Conservation (phyloP, 2,329 filamentous ascomycete species). For the Penicillium fuscoglaucum region DNA sequence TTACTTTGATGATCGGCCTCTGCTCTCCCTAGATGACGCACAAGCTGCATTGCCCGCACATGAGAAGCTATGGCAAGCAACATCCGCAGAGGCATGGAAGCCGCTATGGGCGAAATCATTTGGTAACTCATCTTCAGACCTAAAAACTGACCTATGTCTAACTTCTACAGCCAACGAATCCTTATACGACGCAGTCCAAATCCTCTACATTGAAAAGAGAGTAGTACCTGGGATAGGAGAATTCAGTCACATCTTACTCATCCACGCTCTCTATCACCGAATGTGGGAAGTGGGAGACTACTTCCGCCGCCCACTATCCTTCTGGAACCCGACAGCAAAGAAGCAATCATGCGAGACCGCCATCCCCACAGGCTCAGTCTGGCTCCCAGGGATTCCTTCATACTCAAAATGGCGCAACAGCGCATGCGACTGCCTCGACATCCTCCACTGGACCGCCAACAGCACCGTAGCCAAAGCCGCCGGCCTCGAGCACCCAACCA, state of each 20-base stretch:
- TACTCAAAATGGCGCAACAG: slow-evolving; percentile 51
- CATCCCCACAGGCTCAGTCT: slow-evolving; percentile 41
- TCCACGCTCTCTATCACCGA: slow-evolving; percentile 53
- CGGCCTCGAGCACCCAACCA: slow-evolving; percentile 56
- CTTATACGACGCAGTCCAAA: slow-evolving; percentile 46
- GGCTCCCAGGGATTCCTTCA: slow-evolving; percentile 50
- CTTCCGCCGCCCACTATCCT: slow-evolving; percentile 47
- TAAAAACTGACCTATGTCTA: not conserved
- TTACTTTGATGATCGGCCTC: slow-evolving; percentile 38
- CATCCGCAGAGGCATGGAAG: slow-evolving; percentile 37
- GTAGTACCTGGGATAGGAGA: slow-evolving; percentile 49
- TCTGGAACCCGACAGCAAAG: slow-evolving; percentile 47
- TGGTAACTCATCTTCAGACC: slow-evolving; percentile 18
- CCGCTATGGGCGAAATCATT: slow-evolving; percentile 22
- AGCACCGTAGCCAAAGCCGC: slow-evolving; percentile 50
- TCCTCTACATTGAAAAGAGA: slow-evolving; percentile 52
- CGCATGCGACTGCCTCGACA: slow-evolving; percentile 51
- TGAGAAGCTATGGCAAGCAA: slow-evolving; percentile 45
- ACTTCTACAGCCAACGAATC: slow-evolving; percentile 32
- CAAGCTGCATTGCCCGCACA: slow-evolving; percentile 42
- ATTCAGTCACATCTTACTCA: slow-evolving; percentile 51
- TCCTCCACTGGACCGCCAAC: slow-evolving; percentile 61
- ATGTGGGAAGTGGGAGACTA: slow-evolving; percentile 52
- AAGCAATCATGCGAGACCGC: slow-evolving; percentile 39
- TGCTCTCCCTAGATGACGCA: slow-evolving; percentile 45